Conservation (phyloP, 345 rosid species). For the Zanthoxylum bungeanum region DNA sequence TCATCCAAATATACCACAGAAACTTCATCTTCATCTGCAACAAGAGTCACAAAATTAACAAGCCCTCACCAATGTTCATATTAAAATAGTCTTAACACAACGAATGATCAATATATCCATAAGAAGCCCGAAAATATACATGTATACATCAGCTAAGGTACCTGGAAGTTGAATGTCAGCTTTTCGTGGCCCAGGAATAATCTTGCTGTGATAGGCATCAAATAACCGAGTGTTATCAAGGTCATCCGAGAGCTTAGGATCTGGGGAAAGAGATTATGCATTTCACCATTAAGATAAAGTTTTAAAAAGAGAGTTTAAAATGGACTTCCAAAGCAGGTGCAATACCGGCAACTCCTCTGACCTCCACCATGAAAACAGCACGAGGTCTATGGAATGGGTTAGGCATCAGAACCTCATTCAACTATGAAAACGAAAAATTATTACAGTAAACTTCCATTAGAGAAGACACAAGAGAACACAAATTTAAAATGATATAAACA, state of each 20-base stretch:
- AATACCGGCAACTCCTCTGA: slow-evolving; percentile 70
- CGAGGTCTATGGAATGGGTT: slow-evolving; percentile 88
- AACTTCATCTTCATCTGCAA: slow-evolving; percentile 67
- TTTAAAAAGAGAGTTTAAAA: neutral
- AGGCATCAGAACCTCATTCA: slow-evolving; percentile 77
- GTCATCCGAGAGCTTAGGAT: slow-evolving; percentile 29
- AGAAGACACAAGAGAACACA: neutral
- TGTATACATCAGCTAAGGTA: slow-evolving; percentile 21
- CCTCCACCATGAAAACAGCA: slow-evolving; percentile 78
- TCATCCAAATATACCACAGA: slow-evolving; percentile 59
- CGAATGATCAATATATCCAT: neutral
- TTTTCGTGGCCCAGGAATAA: slow-evolving; percentile 38
- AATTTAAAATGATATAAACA: neutral
- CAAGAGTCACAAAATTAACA: slow-evolving; percentile 13
- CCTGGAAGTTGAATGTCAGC: slow-evolving; percentile 76
- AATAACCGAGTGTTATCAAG: slow-evolving; percentile 33
- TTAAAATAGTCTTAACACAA: neutral
- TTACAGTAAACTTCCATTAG: slow-evolving; percentile 7
- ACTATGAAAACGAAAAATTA: slow-evolving; percentile 34
- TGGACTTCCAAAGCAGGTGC: neutral
- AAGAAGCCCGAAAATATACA: neutral
- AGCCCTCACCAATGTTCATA: neutral
- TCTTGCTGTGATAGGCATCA: slow-evolving; percentile 44
- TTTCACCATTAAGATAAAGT: slow-evolving; percentile 10
- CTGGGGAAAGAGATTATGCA: slow-evolving; percentile 31